A percentile compares a stretch with the other conserved stretches of the same genome.
phyloP scores from a whole-genome alignment of 768 basidiomycete genomes.

The Plicaturopsis crispa region DNA sequence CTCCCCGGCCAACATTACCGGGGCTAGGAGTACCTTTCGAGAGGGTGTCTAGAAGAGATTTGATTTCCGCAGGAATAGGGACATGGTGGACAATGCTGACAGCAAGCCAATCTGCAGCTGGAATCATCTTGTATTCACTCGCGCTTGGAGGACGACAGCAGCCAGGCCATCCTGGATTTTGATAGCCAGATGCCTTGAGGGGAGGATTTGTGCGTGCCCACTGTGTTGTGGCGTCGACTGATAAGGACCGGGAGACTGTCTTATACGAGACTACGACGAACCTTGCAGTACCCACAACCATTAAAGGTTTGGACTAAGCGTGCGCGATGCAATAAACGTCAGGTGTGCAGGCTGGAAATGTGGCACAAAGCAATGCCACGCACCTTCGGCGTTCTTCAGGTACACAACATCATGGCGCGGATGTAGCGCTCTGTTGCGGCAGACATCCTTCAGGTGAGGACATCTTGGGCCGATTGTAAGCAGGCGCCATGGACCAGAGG shows the following conservation, averaged over 20 bases:
- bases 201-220: constrained; percentile 62
- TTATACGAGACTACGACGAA: too few relatives aligned
- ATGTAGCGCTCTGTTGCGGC: constrained; percentile 66
- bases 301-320: constrained; percentile 77
- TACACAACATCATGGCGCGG: constrained; percentile 73
- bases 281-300: constrained; percentile 90
- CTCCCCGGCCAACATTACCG: constrained; percentile 25
- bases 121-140: constrained; percentile 55
- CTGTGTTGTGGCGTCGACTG: constrained; percentile 31
- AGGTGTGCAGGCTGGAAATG: constrained; percentile 11
- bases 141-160: constrained; percentile 73
- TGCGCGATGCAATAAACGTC: constrained; percentile 11
- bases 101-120: constrained; percentile 72
- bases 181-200: constrained; percentile 45
- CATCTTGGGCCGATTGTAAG: constrained; percentile 41
- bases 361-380: constrained; percentile 14
- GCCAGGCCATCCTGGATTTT: constrained; percentile 81
- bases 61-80: constrained; percentile 66
- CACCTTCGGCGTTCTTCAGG: constrained; percentile 86
- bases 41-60: constrained; percentile 54
- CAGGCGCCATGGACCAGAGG: constrained; percentile 11
- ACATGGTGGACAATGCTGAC: constrained; percentile 71
- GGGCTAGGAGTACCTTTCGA: constrained; percentile 27
- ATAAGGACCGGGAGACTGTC: constrained; percentile 4
- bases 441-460: constrained; percentile 68